These are phyloP conservation scores for Trichoderma afroharzianum DNA, from an alignment of 2,329 filamentous ascomycete species.

Conservation along the genomic window DNA sequence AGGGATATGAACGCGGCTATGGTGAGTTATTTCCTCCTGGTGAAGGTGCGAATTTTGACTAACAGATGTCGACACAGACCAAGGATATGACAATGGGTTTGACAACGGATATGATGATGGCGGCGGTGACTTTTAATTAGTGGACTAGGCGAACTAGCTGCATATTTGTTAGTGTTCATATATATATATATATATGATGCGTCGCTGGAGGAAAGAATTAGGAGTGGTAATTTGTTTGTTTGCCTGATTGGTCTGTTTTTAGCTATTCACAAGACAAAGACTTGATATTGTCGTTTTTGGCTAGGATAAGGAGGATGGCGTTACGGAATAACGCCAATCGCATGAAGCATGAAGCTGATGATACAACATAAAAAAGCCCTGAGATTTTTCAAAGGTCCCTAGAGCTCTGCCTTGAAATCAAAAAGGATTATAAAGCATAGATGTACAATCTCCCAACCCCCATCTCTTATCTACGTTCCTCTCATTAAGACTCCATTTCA, in stretches of 20 bases:
- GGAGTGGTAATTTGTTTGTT: not conserved
- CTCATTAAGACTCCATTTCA: not conserved
- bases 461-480: not conserved
- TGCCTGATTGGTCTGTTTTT: not conserved
- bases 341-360: not conserved
- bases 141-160: not conserved
- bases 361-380: not conserved
- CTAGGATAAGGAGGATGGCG: slow-evolving; percentile 5
- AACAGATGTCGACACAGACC: slow-evolving; percentile 11
- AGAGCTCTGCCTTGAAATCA: not conserved
- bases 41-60: not conserved
- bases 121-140: slow-evolving; percentile 19
- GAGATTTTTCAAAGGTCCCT: not conserved
- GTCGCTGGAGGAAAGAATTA: not conserved
- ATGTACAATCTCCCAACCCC: not conserved
- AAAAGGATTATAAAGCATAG: not conserved
- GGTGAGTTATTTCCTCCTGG: slow-evolving; percentile 28
- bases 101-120: slow-evolving; percentile 14
- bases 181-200: not conserved
- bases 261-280: not conserved
- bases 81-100: slow-evolving; percentile 30
- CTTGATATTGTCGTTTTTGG: not conserved
- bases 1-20: slow-evolving; percentile 50
- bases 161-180: not conserved
- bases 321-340: not conserved